Evolutionary conservation across 345 rosid genomes (phyloP).

Genomic region (Arabidopsis thaliana): TAIR10.1 NC_003070.9:9158501-9159000

Average conservation of each 20-base stretch:
- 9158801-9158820: slow-evolving; percentile 64
- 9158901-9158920: slow-evolving; percentile 56
- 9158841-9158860: slow-evolving; percentile 67
- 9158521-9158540: slow-evolving; percentile 79
- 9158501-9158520: slow-evolving; percentile 64
- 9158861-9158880: slow-evolving; percentile 70
- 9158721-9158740: slow-evolving; percentile 69
- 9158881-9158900: slow-evolving; percentile 73
- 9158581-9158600: slow-evolving; percentile 54
- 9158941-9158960: slow-evolving; percentile 60
- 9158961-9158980: slow-evolving; percentile 73
- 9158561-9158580: slow-evolving; percentile 62
- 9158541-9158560: slow-evolving; percentile 76
- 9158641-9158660: slow-evolving; percentile 87
- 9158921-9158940: slow-evolving; percentile 59
- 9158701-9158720: slow-evolving; percentile 61
- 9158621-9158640: slow-evolving; percentile 86
- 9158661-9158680: slow-evolving; percentile 71
- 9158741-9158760: slow-evolving; percentile 70
- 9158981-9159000: slow-evolving; percentile 61
- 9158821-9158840: slow-evolving; percentile 68
- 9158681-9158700: slow-evolving; percentile 45
- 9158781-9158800: slow-evolving; percentile 54
- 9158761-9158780: slow-evolving; percentile 74
- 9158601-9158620: slow-evolving; percentile 75